Percentiles rank a stretch among this genome's conserved stretches.
These are phyloP conservation scores for Dianthus caryophyllus DNA, from an alignment of 148 eudicot genomes.

Conservation along the genomic window DNA sequence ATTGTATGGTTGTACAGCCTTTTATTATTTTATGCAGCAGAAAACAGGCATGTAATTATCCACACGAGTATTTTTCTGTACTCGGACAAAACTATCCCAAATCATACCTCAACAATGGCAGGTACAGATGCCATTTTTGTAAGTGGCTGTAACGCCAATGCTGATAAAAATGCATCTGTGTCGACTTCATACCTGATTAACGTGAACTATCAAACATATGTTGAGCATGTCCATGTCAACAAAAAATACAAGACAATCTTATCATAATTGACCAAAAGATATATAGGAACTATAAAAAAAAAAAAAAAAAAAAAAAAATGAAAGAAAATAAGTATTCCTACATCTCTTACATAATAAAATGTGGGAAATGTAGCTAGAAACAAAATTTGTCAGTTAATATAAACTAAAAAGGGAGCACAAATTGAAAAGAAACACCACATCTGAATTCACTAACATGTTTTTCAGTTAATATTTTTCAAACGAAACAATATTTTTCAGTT, in stretches of 20 bases:
- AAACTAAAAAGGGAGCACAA: not conserved
- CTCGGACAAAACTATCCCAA: not conserved
- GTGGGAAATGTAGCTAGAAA: constrained; percentile 1
- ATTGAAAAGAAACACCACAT: not conserved
- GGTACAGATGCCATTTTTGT: constrained; percentile 60
- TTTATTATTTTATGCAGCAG: not conserved
- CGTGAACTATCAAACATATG: constrained; percentile 12
- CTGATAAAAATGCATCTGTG: constrained; percentile 89
- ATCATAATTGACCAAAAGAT: not conserved
- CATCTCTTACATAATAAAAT: not conserved
- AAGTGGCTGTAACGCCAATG: constrained; percentile 90
- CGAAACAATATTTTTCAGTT: too few relatives aligned
- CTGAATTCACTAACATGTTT: not conserved
- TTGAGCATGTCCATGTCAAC: not conserved
- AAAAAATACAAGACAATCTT: not conserved
- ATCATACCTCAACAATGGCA: constrained; percentile 81
- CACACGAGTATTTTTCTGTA: not conserved
- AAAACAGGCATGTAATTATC: not conserved
- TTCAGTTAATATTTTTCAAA: too few relatives aligned
- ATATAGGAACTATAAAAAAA: too few relatives aligned
- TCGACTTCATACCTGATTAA: constrained; percentile 84
- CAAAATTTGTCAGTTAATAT: too few relatives aligned
- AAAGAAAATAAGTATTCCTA: not conserved
- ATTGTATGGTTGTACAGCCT: not conserved
- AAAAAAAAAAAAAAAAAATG: too few relatives aligned